Conservation (phyloP, 2,329 filamentous ascomycete genomes). For the Trichoderma citrinoviride region DNA sequence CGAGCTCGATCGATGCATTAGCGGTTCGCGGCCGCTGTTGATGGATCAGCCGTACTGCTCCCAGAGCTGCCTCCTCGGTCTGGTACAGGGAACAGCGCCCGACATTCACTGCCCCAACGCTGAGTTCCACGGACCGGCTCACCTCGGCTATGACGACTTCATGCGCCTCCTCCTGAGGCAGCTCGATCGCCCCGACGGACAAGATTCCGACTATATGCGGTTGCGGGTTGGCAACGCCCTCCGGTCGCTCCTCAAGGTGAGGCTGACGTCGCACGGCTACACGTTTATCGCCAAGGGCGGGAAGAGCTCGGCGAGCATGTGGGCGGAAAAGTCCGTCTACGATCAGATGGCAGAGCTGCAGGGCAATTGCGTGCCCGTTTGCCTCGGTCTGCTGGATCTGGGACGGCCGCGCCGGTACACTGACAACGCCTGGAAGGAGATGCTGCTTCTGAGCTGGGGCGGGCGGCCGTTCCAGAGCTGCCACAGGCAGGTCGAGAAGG, state of each 20-base stretch:
- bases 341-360: not conserved
- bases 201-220: not conserved
- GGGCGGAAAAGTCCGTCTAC: slow-evolving; percentile 5
- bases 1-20: not conserved
- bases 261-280: not conserved
- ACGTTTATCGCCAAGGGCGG: slow-evolving; percentile 9
- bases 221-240: not conserved
- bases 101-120: slow-evolving; percentile 25
- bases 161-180: not conserved
- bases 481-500: not conserved
- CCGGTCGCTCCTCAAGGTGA: slow-evolving; percentile 4
- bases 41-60: slow-evolving; percentile 32
- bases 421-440: not conserved
- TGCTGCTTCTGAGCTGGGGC: slow-evolving; percentile 5
- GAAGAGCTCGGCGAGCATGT: not conserved
- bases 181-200: not conserved
- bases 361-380: not conserved
- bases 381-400: not conserved
- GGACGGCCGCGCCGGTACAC: not conserved
- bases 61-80: slow-evolving; percentile 30
- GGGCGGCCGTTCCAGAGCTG: not conserved
- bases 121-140: not conserved
- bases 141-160: not conserved
- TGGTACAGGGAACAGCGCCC: slow-evolving; percentile 27
- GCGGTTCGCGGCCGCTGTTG: not conserved